Percentiles rank a stretch among this genome's conserved stretches.
These are phyloP conservation scores for Helianthus annuus DNA, from an alignment of 129 eudicot species.

Conservation along the genomic window DNA sequence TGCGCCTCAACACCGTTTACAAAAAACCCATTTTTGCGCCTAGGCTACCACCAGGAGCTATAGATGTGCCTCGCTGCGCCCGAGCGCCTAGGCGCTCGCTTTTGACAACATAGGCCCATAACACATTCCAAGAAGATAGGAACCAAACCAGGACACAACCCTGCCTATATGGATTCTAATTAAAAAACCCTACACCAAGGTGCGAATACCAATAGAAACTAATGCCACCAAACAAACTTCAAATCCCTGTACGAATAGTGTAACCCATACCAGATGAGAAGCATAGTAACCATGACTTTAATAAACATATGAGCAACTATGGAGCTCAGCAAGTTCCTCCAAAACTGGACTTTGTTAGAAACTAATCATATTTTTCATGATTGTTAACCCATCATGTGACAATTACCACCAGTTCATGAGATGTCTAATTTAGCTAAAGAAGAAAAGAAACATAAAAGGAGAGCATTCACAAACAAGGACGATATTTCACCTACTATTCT, in stretches of 20 bases:
- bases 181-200: neutral
- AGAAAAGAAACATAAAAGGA: neutral
- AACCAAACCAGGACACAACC: neutral
- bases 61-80: too few species aligned
- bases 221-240: neutral
- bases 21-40: too few species aligned
- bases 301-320: too few species aligned
- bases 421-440: neutral
- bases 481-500: neutral
- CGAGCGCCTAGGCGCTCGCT: too few species aligned
- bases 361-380: neutral
- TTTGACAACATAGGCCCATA: too few species aligned
- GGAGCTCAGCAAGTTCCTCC: too few species aligned
- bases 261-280: too few species aligned
- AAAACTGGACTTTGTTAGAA: neutral
- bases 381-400: neutral
- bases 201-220: neutral
- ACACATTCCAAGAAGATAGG: too few species aligned
- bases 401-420: neutral
- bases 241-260: neutral
- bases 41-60: too few species aligned
- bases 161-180: neutral
- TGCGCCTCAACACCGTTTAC: too few species aligned
- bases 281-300: too few species aligned
- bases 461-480: conserved; percentile 2